These are phyloP conservation scores for Endothia cerciana DNA, from an alignment of 2,329 filamentous ascomycete species.

Conservation along the genomic window DNA sequence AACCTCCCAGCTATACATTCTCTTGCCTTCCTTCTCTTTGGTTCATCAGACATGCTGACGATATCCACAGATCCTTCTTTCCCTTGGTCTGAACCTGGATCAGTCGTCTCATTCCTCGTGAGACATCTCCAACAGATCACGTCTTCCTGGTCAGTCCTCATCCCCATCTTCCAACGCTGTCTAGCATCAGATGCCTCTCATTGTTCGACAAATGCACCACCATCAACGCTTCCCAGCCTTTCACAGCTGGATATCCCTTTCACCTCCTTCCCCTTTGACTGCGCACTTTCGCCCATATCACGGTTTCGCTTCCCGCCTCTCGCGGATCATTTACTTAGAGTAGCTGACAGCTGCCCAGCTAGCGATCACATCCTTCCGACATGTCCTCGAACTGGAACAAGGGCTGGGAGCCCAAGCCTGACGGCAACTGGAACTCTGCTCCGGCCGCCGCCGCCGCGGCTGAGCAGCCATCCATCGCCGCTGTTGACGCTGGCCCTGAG, in stretches of 20 bases:
- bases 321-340: background rate
- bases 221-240: no score
- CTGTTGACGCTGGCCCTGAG: constrained; percentile 30
- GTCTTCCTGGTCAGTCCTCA: background rate
- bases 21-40: background rate
- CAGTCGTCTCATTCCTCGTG: background rate
- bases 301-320: background rate
- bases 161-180: background rate
- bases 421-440: constrained; percentile 4
- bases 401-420: constrained; percentile 5
- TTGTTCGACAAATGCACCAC: background rate
- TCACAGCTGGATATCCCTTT: background rate
- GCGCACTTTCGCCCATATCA: background rate
- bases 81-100: background rate
- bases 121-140: no score
- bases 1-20: no score
- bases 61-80: background rate
- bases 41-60: background rate
- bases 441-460: constrained; percentile 6
- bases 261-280: background rate
- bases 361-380: constrained; percentile 15
- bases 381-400: constrained; percentile 34
- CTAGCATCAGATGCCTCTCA: background rate
- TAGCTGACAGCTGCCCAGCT: background rate
- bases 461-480: background rate